phyloP scores from a whole-genome alignment of 306 rosid genomes.

The Nissolia schottii region DNA sequence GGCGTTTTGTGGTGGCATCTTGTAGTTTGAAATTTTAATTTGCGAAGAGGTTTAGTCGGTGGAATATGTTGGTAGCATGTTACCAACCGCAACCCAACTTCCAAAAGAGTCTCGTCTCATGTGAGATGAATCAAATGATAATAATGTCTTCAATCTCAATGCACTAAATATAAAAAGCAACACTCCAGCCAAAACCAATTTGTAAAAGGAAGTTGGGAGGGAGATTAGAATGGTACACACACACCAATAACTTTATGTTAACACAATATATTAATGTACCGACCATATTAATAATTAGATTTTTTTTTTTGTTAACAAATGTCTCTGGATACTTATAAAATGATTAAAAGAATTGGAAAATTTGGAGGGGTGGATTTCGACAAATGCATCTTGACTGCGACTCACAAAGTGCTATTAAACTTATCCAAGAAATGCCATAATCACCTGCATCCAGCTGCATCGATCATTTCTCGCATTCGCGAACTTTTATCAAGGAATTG shows the following conservation, averaged over 20 bases:
- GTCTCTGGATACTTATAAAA: too few relatives aligned
- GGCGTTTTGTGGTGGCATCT: slow-evolving; percentile 16
- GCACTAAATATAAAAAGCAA: neutral
- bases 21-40: neutral
- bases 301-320: too few relatives aligned
- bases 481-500: too few relatives aligned
- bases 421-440: too few relatives aligned
- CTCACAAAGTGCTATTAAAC: too few relatives aligned
- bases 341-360: too few relatives aligned
- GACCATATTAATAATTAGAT: too few relatives aligned
- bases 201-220: neutral
- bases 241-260: neutral
- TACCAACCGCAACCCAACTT: neutral
- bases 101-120: slow-evolving; percentile 18
- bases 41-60: slow-evolving; percentile 15
- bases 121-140: too few relatives aligned
- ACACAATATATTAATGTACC: neutral
- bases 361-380: too few relatives aligned
- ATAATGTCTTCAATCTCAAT: slow-evolving; percentile 26
- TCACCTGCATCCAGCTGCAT: too few relatives aligned
- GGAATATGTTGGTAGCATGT: slow-evolving; percentile 13
- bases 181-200: neutral
- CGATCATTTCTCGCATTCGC: too few relatives aligned
- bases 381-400: too few relatives aligned
- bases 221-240: neutral